Evolutionary conservation across 768 basidiomycete species (phyloP), one percentile per base, ranked within the genome.

Genomic region (Albatrellus ellisii): DNA sequence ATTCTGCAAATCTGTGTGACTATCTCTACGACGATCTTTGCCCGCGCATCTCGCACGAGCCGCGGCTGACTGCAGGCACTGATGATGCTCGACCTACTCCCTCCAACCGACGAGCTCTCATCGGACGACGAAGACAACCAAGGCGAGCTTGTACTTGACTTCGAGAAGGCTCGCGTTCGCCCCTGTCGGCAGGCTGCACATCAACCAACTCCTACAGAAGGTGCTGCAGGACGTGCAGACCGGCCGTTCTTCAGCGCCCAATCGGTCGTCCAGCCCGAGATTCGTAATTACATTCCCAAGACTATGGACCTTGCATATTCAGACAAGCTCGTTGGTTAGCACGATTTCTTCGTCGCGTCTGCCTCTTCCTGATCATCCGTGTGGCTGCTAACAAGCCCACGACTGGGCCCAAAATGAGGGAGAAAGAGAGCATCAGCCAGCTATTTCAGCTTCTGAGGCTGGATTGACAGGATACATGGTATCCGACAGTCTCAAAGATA

Each of bases 141-240:
- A n/a, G 55, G 60, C 15, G 58, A 58, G 7, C 34, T 45, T 4
- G 46, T 41, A 8, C 35, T 42, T 29, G 31, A 33, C 36, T 26
- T 40, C 10, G 58, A 58, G 7, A 10, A 38, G n/a, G n/a, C n/a
- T n/a, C n/a, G n/a, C n/a, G n/a, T n/a, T n/a, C n/a, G 47, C 54
- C 26, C 56, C 59, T 29, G 48, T 54, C 36, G 67, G 68, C 15
- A 65, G 69, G 38, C 63, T 95, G 34, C 85, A 91, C 48, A 86
- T 88, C 50, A 78, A 78, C 42, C 73, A 80, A 33, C 63, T 98
- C 2, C 62, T 97, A 36, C 74, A 82, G 55, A 88, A 90, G 77
- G 80, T 97, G 0, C 61, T 97, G 20, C 91, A 97, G 57, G 94
- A 98, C 56, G 90, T 92, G 1, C 94, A 98, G 65, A 97, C 95